phyloP scores from a whole-genome alignment of 2,329 filamentous ascomycete genomes.

The Claviceps pazoutovae region DNA sequence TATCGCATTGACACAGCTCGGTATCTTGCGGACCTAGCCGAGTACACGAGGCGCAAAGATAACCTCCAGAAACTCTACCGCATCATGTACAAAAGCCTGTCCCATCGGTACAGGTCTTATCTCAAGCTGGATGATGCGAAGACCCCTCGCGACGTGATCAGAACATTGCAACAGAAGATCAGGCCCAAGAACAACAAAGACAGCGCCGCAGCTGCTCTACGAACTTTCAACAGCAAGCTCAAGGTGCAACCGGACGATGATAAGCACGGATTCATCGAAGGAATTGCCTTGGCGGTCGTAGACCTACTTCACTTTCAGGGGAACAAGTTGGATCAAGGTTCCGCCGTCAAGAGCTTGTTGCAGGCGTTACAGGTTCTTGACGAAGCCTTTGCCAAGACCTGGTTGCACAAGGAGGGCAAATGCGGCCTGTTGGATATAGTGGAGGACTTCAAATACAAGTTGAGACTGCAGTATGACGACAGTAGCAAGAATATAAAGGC shows the following conservation, averaged over 20 bases:
- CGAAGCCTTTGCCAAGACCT: constrained; percentile 1
- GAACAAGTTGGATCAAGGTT: constrained; percentile 2
- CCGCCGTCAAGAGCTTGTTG: constrained; percentile 1
- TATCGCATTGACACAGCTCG: constrained; percentile 5
- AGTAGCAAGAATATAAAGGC: no score
- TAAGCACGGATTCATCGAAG: constrained; percentile 4
- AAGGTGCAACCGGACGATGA: constrained; percentile 2
- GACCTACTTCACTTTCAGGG: constrained; percentile 4
- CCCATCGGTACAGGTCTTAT: constrained; percentile 4
- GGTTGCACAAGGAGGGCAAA: neutral
- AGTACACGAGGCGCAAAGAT: constrained; percentile 2
- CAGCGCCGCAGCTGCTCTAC: neutral
- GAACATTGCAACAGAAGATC: constrained; percentile 1
- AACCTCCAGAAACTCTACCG: constrained; percentile 5
- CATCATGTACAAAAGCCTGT: constrained; percentile 5
- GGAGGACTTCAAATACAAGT: constrained; percentile 5
- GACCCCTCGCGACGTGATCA: constrained; percentile 6
- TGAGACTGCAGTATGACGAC: neutral
- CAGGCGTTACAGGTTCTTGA: constrained; percentile 3
- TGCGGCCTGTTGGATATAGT: constrained; percentile 4
- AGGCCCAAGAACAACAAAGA: neutral
- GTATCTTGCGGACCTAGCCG: constrained; percentile 3
- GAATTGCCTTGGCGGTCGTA: constrained; percentile 3
- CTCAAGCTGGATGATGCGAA: constrained; percentile 4
- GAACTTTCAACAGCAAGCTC: neutral